Base-by-base conservation (phyloP, 2,329 filamentous ascomycete species). In the Fusarium penzigii region DNA sequence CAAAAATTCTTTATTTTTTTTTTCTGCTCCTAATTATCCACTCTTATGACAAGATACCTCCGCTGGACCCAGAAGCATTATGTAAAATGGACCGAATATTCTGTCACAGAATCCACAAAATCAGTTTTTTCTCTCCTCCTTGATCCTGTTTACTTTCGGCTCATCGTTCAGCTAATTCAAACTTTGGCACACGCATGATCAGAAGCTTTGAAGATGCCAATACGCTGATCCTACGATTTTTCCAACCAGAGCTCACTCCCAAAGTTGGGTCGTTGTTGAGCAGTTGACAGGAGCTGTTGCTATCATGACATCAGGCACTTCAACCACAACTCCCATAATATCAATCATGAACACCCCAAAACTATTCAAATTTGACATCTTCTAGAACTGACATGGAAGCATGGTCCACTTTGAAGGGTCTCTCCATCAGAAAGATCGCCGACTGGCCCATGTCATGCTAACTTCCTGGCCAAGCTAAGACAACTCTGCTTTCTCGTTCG, bases 91-190 rank as follows among this genome's bases (percentile, higher is more conserved):
- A 59, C 52, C 56, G 56, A 61, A 25, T 59, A 57, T 48, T 61
- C 56, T 57, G 58, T 62, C 61, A 61, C 40, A 42, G 58, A 61
- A 61, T 61, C 58, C 58, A 61, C 58, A 59, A 58, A 58, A 49
- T 29, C 48, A 36, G 10, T 36, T 14, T 36, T 36, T 36, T 14
- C 32, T 14, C 13, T 36, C 32, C 32, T 36, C 32, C 17, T 53
- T 56, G 42, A 42, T 40, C 42, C 47, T 47, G 42, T 29, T 42
- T 8, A 13, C n/a, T 25, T 17, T 44, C 46, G 36, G n/a, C 41
- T 29, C 29, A 44, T 40, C 39, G n/a, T 16, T 40, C 39, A 13
- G 17, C 14, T 40, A 10, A 13, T 40, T 40, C 14, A 16, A 40
- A 40, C 39, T 17, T 40, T 17, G 32, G 32, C 32, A 36, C 39